Evolutionary conservation across 2,329 filamentous ascomycete genomes (phyloP).

Genomic region (Penicillium sp.): DNA sequence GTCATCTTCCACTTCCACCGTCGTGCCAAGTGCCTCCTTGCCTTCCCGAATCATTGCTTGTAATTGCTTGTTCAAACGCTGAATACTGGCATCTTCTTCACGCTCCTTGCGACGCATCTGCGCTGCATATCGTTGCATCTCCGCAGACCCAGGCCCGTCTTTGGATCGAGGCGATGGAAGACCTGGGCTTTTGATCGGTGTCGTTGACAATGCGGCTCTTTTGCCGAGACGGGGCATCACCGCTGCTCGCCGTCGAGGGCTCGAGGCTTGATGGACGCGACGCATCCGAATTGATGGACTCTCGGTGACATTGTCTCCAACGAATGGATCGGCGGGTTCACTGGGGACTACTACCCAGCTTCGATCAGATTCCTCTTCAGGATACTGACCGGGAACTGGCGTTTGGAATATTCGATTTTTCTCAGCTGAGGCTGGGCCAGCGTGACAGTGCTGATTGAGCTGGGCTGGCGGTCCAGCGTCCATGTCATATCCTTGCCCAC

Average conservation of each 20-base stretch:
- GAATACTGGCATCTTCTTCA: constrained; percentile 72
- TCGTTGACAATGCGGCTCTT: constrained; percentile 16
- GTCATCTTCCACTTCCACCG: constrained; percentile 56
- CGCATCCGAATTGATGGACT: constrained; percentile 18
- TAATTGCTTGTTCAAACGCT: constrained; percentile 70
- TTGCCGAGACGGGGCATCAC: constrained; percentile 25
- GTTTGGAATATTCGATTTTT: constrained; percentile 34
- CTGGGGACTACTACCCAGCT: constrained; percentile 65
- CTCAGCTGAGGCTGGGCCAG: constrained; percentile 20
- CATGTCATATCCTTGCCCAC: constrained; percentile 65
- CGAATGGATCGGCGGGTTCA: constrained; percentile 15
- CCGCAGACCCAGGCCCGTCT: constrained; percentile 39
- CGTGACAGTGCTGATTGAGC: constrained; percentile 28
- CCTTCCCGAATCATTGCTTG: constrained; percentile 86
- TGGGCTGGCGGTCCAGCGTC: constrained; percentile 25
- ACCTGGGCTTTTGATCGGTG: constrained; percentile 21
- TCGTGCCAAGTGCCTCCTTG: constrained; percentile 74
- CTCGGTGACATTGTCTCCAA: constrained; percentile 4
- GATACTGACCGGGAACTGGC: constrained; percentile 51
- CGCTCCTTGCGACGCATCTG: constrained; percentile 66
- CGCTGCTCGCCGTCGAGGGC: constrained; percentile 23
- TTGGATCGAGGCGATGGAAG: constrained; percentile 28
- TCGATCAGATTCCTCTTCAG: constrained; percentile 51
- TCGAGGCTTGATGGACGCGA: constrained; percentile 20
- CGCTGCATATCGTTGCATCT: constrained; percentile 69